These are phyloP conservation scores for Mycena haematopus DNA, from an alignment of 768 basidiomycete genomes.

Conservation along the genomic window DNA sequence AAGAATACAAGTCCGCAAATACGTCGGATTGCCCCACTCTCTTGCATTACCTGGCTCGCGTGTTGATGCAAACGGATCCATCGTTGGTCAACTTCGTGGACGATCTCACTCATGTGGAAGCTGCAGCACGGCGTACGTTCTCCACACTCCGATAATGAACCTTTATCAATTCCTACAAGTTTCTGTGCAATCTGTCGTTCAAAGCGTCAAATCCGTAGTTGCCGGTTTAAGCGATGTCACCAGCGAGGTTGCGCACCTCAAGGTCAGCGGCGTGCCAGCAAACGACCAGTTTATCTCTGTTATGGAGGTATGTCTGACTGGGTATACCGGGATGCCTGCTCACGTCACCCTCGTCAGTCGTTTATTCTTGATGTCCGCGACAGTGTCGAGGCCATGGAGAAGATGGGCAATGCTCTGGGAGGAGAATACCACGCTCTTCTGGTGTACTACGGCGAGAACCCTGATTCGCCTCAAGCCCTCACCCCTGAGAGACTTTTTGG, in stretches of 20 bases:
- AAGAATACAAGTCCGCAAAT: slow-evolving; percentile 80
- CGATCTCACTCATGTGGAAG: slow-evolving; percentile 81
- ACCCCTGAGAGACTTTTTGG: slow-evolving; percentile 84
- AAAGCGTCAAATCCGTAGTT: slow-evolving; percentile 64
- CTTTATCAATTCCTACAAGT: slow-evolving; percentile 50
- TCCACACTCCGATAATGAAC: background rate
- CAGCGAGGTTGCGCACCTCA: slow-evolving; percentile 57
- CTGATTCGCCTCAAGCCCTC: slow-evolving; percentile 61
- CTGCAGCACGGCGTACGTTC: slow-evolving; percentile 66
- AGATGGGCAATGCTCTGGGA: slow-evolving; percentile 63
- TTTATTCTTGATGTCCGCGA: slow-evolving; percentile 58
- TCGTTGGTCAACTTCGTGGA: slow-evolving; percentile 74
- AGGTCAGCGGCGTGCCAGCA: slow-evolving; percentile 38
- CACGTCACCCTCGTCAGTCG: slow-evolving; percentile 38
- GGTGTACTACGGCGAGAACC: slow-evolving; percentile 79
- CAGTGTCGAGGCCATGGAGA: slow-evolving; percentile 69
- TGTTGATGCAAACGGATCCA: slow-evolving; percentile 72
- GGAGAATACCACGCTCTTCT: slow-evolving; percentile 66
- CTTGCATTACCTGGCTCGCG: slow-evolving; percentile 87
- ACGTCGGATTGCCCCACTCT: slow-evolving; percentile 86
- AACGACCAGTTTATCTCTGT: slow-evolving; percentile 70
- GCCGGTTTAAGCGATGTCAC: slow-evolving; percentile 63
- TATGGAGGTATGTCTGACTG: slow-evolving; percentile 63
- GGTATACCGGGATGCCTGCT: background rate
- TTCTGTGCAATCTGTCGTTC: slow-evolving; percentile 69